Evolutionary conservation across 306 rosid genomes (phyloP).

Genomic region (Vigna radiata): DNA sequence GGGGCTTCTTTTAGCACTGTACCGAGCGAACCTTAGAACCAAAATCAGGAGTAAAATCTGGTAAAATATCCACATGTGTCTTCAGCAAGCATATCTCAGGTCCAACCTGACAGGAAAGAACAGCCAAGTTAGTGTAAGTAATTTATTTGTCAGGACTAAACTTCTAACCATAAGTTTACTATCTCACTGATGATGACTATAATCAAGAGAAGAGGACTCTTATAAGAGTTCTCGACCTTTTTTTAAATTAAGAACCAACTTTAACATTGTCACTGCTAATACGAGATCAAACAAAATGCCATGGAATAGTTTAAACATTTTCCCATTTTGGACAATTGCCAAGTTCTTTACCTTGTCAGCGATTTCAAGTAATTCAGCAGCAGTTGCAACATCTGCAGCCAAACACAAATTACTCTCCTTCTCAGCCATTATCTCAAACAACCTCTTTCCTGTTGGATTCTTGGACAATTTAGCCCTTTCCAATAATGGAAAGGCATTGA

Average conservation of each 20-base stretch:
- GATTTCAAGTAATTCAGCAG: conserved; percentile 77
- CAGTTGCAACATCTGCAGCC: conserved; percentile 90
- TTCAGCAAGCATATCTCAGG: conserved; percentile 91
- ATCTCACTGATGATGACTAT: conserved; percentile 12
- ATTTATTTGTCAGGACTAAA: neutral
- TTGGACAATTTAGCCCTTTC: conserved; percentile 78
- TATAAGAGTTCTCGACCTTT: conserved; percentile 4
- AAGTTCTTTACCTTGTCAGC: conserved; percentile 71
- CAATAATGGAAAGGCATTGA: conserved; percentile 55
- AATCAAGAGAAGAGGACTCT: conserved; percentile 9
- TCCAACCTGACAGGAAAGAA: conserved; percentile 66
- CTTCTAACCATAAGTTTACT: conserved; percentile 21
- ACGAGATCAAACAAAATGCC: conserved; percentile 20
- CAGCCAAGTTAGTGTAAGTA: conserved; percentile 1
- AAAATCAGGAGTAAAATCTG: conserved; percentile 87
- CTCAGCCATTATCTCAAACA: conserved; percentile 78
- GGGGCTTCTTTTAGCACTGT: conserved; percentile 34
- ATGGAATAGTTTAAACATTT: neutral
- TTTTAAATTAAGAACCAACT: conserved; percentile 9
- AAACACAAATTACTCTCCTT: conserved; percentile 90
- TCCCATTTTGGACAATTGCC: neutral
- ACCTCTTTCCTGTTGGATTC: conserved; percentile 83
- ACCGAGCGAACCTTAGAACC: conserved; percentile 85
- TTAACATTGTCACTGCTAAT: conserved; percentile 1
- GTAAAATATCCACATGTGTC: conserved; percentile 89